Conservation (phyloP, 345 rosid species). For the Pseudoturritis turrita region DNA sequence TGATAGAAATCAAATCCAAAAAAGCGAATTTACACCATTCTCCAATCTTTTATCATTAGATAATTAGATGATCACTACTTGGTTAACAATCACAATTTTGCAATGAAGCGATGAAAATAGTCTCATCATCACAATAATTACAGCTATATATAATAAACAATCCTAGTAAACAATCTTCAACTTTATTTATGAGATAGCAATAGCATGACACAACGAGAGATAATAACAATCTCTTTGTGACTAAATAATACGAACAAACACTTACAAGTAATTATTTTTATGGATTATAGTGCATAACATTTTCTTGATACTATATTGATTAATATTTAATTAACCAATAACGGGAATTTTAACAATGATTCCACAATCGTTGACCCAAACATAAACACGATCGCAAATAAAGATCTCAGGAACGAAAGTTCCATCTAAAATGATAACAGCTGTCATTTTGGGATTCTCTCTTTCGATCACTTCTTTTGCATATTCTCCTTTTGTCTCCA, state of each 20-base stretch:
- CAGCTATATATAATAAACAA: too few relatives aligned
- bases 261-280: not conserved
- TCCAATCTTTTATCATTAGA: too few relatives aligned
- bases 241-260: not conserved
- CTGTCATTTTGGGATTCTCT: slow-evolving; percentile 23
- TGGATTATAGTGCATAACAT: not conserved
- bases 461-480: slow-evolving; percentile 28
- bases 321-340: not conserved
- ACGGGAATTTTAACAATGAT: slow-evolving; percentile 3
- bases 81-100: too few relatives aligned
- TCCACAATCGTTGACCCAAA: slow-evolving; percentile 20
- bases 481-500: slow-evolving; percentile 18
- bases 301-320: not conserved
- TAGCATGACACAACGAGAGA: not conserved
- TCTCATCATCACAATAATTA: too few relatives aligned
- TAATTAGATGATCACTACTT: too few relatives aligned
- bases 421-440: slow-evolving; percentile 3
- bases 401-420: not conserved
- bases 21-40: too few relatives aligned
- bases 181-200: not conserved
- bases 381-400: slow-evolving; percentile 1
- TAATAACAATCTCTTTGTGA: not conserved
- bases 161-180: not conserved
- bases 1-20: too few relatives aligned
- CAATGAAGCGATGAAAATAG: too few relatives aligned